Evolutionary conservation across 805 yeast species (phyloP), one percentile per base, ranked within the genome.

Genomic region (Suhomyces prunicola): DNA sequence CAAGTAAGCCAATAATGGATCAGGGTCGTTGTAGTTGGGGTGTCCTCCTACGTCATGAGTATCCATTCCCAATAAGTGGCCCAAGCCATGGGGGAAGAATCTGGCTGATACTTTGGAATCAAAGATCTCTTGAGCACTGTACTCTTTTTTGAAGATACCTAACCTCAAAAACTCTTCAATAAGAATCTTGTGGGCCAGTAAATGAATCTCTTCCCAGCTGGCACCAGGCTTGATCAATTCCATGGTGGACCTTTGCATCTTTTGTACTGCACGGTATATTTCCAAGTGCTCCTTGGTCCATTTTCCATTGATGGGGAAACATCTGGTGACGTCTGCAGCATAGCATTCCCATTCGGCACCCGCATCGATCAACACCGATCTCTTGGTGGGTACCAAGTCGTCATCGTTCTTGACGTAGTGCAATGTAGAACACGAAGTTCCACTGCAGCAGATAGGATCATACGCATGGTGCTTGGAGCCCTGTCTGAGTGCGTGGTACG

Each of bases 341-440:
- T 93, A 93, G 67, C 90, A 85, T 58, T 83, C 82, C 97, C 97
- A 93, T 71, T 93, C 98, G 2, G 97, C 96, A 52, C 99, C 99
- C 7, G 98, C 97, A 73, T 93, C 99, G 50, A 93, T 86, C 56
- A 93, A 79, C 10, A 93, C 79, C 5, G 92, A 80, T 46, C 81
- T 83, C 62, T 83, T 85, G 17, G 79, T 80, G 3, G 78, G 72
- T 6, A 56, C 55, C 13, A 69, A 61, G 4, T 69, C 74, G 22
- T 67, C 76, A 62, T 91, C 94, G 64, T 93, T 93, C 63, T 85
- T 86, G 17, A 88, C 85, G 65, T 92, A 93, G 68, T 93, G 99
- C 55, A 93, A 78, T 2, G 97, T 90, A 13, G 96, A 90, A 68
- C 97, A 89, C 58, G 86, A 84, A 31, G 96, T 86, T 0, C 98